Evolutionary conservation across 75 land plant species (phyloP).

Genomic region (Chamaecyparis obtusa): DNA sequence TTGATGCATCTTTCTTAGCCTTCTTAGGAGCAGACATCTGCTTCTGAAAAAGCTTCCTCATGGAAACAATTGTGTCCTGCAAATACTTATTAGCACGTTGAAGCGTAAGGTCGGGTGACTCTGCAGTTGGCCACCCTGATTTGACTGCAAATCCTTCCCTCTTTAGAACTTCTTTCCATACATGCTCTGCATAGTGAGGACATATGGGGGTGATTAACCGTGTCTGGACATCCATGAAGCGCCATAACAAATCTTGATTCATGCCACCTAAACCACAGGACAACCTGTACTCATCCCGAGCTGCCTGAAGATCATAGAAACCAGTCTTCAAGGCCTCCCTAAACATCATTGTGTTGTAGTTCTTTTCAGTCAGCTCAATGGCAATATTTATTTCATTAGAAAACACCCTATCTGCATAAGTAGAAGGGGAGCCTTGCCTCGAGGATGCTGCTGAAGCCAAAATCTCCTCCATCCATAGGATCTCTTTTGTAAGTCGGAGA

Average conservation of each 20-base stretch:
- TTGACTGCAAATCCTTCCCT: no score
- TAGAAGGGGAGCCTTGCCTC: constrained; percentile 39
- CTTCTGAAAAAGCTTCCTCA: no score
- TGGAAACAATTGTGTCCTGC: no score
- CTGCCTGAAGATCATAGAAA: constrained; percentile 88
- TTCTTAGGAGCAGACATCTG: no score
- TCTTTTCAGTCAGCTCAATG: constrained; percentile 53
- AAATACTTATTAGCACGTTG: constrained; percentile 62
- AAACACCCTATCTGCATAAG: constrained; percentile 80
- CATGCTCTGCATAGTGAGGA: constrained; percentile 84
- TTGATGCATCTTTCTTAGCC: constrained; percentile 15
- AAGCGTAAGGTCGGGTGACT: constrained; percentile 54
- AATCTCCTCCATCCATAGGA: no score
- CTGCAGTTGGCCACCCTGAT: constrained; percentile 51
- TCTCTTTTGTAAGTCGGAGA: constrained; percentile 60
- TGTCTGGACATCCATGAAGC: constrained; percentile 94
- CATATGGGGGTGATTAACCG: constrained; percentile 77
- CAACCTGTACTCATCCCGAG: constrained; percentile 84
- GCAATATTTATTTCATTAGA: constrained; percentile 87
- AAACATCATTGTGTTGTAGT: constrained; percentile 64
- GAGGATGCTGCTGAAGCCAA: constrained; percentile 39
- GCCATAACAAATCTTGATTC: constrained; percentile 64
- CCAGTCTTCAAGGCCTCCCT: constrained; percentile 94
- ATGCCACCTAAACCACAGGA: constrained; percentile 75
- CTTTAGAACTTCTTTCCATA: constrained; percentile 46